Evolutionary conservation across 371 early-diverging fungal genomes (phyloP), one percentile per base, ranked within the genome.

Genomic region (Rhizopus stolonifer): DNA sequence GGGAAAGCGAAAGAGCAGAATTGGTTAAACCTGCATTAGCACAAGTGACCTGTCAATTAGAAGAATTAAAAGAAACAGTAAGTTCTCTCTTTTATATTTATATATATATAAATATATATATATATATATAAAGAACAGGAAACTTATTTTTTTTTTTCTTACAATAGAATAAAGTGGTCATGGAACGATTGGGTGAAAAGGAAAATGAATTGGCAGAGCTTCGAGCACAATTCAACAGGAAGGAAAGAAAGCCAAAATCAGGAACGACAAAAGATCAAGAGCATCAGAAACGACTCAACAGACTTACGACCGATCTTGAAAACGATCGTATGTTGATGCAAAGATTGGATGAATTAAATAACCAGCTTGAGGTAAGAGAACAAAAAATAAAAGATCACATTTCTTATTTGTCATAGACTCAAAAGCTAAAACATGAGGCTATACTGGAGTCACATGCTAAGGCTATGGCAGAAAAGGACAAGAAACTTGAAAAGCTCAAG

Each of bases 381-480:
- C 9, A 36, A 34, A n/a, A 34, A 34, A 36, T 8, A 15, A 11
- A 15, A 4, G n/a, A 36, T 5, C 15, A 5, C 15, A 11, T 36
- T 36, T 29, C 31, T 29, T 10, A 29, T 29, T 4, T 36, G 26
- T 54, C 6, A 26, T 25, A 77, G 77, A 42, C 67, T 7, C 77
- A 77, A 57, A 77, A 77, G 39, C 53, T 69, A 39, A 67, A 70
- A 31, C 77, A 77, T 53, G 71, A 73, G 49, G 64, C 69, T 15
- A 60, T 66, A 3, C 45, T 77, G 11, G 62, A 71, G 23, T 40
- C 67, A 3, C 77, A 77, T 42, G 74, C 71, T 0, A 62, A 71
- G 31, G 66, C 58, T 18, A 69, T 77, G 24, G 74, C 71, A 1
- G 77, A 77, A 48, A 77, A 77, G 38, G 74, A 77, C 34, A 61